Conservation (phyloP, 805 yeast species). For the Metschnikowia cubensis region DNA sequence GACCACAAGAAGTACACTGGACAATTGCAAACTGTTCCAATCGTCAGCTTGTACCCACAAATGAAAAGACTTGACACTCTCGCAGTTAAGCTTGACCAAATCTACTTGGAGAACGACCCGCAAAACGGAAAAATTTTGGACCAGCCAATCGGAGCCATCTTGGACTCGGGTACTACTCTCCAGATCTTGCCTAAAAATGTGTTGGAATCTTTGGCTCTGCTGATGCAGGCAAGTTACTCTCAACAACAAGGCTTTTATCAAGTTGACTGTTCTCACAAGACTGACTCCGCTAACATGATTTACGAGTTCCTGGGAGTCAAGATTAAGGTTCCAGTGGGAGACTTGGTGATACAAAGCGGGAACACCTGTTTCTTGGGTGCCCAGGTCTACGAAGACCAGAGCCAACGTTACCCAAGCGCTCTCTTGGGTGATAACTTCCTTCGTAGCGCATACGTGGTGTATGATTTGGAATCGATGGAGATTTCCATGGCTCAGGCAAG, state of each 20-base stretch:
- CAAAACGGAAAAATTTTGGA: slow-evolving; percentile 8
- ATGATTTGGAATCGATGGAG: slow-evolving; percentile 52
- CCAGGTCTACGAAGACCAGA: slow-evolving; percentile 45
- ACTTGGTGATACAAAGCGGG: slow-evolving; percentile 21
- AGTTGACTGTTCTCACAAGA: slow-evolving; percentile 10
- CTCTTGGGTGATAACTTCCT: slow-evolving; percentile 36
- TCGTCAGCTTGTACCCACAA: slow-evolving; percentile 31
- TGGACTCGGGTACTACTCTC: slow-evolving; percentile 55
- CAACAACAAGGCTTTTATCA: slow-evolving; percentile 3
- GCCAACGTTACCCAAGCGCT: slow-evolving; percentile 57
- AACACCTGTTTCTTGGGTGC: slow-evolving; percentile 26
- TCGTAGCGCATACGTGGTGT: slow-evolving; percentile 55
- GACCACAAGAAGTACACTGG: slow-evolving; percentile 37
- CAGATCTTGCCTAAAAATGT: slow-evolving; percentile 43
- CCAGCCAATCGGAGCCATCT: slow-evolving; percentile 12
- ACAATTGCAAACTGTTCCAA: slow-evolving; percentile 33
- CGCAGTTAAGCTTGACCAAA: slow-evolving; percentile 44
- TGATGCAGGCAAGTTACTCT: not conserved
- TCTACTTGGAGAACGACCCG: slow-evolving; percentile 20
- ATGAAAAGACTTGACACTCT: slow-evolving; percentile 38
- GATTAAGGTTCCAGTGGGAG: slow-evolving; percentile 4
- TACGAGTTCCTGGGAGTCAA: slow-evolving; percentile 49
- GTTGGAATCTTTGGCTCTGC: slow-evolving; percentile 15
- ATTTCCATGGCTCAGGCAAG: slow-evolving; percentile 48
- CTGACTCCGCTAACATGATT: slow-evolving; percentile 4